Conservation (phyloP, 75 land plant genomes). For the Pinus taeda region DNA sequence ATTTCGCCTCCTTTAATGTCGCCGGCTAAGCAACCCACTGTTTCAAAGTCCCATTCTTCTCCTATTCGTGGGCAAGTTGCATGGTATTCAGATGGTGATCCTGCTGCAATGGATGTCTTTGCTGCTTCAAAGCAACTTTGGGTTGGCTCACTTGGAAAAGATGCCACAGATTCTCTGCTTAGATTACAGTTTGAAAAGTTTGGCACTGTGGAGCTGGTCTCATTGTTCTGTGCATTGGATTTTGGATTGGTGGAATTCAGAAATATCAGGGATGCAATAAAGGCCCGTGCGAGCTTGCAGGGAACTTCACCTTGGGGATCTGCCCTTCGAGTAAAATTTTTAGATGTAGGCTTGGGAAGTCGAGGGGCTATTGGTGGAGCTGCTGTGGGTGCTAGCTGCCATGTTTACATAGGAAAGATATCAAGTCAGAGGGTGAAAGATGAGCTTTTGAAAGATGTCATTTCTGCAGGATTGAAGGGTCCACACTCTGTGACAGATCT, state of each 20-base stretch:
- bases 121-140: conserved; percentile 83
- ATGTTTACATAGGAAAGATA: conserved; percentile 82
- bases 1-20: conserved; percentile 16
- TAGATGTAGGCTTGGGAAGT: conserved; percentile 59
- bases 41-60: conserved; percentile 22
- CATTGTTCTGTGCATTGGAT: conserved; percentile 46
- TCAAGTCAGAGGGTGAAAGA: conserved; percentile 67
- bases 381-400: conserved; percentile 69
- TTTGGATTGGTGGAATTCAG: conserved; percentile 76
- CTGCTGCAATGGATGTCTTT: conserved; percentile 70
- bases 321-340: conserved; percentile 56
- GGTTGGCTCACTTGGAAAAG: conserved; percentile 65
- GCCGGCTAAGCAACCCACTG: conserved; percentile 39
- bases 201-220: conserved; percentile 63
- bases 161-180: conserved; percentile 56
- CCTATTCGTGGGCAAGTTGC: conserved; percentile 32
- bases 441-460: conserved; percentile 67
- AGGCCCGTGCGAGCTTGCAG: conserved; percentile 73
- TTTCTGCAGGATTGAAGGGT: conserved; percentile 38
- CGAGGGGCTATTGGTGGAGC: conserved; percentile 49
- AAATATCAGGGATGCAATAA: conserved; percentile 79
- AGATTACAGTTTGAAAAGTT: conserved; percentile 72
- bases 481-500: conserved; percentile 65
- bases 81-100: conserved; percentile 76
- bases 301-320: conserved; percentile 62